Evolutionary conservation across 352 stramenopile species (phyloP).

Genomic region (Phytophthora nicotianae): DNA sequence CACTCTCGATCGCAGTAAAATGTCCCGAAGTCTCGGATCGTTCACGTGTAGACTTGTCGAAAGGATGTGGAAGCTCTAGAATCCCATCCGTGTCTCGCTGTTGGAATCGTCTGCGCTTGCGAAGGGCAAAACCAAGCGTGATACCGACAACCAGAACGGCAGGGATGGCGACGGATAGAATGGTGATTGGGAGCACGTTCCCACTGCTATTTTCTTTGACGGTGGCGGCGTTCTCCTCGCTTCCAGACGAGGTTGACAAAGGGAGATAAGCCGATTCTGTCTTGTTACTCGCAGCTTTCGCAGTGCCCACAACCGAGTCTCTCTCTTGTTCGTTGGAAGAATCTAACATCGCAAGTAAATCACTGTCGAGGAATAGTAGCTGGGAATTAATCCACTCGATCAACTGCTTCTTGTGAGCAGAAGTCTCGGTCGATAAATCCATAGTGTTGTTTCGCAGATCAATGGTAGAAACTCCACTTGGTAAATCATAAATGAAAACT

Average conservation of each 20-base stretch:
- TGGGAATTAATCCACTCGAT: slow-evolving; percentile 37
- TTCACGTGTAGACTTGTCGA: slow-evolving; percentile 25
- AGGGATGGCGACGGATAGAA: slow-evolving; percentile 31
- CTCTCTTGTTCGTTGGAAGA: slow-evolving; percentile 12
- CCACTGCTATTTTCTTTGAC: slow-evolving; percentile 2
- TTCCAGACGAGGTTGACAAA: slow-evolving; percentile 4
- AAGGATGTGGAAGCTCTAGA: slow-evolving; percentile 29
- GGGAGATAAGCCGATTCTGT: background rate
- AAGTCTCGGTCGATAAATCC: slow-evolving; percentile 36
- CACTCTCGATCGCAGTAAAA: slow-evolving; percentile 31
- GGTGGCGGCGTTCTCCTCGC: slow-evolving; percentile 11
- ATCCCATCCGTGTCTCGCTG: slow-evolving; percentile 26
- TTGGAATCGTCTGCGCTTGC: slow-evolving; percentile 27
- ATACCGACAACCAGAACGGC: slow-evolving; percentile 18
- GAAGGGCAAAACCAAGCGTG: slow-evolving; percentile 18
- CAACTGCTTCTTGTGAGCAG: slow-evolving; percentile 33
- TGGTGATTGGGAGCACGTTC: slow-evolving; percentile 17
- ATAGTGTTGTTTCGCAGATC: slow-evolving; percentile 50
- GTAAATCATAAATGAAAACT: slow-evolving; percentile 13
- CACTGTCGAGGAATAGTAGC: slow-evolving; percentile 43
- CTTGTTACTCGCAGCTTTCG: background rate
- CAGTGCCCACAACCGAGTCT: slow-evolving; percentile 3
- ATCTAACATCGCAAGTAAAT: slow-evolving; percentile 5
- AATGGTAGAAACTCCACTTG: slow-evolving; percentile 31
- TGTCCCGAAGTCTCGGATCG: slow-evolving; percentile 29